phyloP scores from a whole-genome alignment of 1,139 yeast genomes.

The Taphrina sp. region DNA sequence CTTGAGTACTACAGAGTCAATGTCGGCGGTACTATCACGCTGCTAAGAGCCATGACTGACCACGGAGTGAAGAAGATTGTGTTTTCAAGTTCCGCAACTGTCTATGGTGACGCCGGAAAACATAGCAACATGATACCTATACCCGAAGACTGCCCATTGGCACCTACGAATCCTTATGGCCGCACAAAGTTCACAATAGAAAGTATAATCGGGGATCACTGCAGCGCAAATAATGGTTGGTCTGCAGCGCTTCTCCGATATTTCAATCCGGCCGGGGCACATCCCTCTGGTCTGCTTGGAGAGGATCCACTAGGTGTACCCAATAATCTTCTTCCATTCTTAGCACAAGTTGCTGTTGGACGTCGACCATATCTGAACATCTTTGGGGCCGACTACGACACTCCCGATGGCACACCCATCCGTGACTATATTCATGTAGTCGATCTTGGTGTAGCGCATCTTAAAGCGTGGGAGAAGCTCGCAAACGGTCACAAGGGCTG shows the following conservation, averaged over 20 bases:
- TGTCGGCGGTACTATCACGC: conserved; percentile 61
- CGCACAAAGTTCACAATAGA: conserved; percentile 68
- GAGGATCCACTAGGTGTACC: conserved; percentile 80
- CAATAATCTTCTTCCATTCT: conserved; percentile 69
- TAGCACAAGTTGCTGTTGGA: conserved; percentile 77
- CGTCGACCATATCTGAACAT: conserved; percentile 65
- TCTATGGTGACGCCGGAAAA: conserved; percentile 78
- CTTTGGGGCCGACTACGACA: conserved; percentile 60
- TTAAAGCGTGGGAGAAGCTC: conserved; percentile 66
- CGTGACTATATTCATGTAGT: conserved; percentile 80
- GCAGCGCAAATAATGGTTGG: conserved; percentile 54
- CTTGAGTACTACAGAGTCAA: conserved; percentile 68
- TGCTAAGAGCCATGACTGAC: conserved; percentile 56
- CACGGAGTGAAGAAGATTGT: conserved; percentile 57
- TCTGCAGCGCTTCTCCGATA: conserved; percentile 68
- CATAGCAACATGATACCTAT: conserved; percentile 73
- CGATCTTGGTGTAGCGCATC: conserved; percentile 77
- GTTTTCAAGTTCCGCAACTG: conserved; percentile 79
- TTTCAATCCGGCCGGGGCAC: conserved; percentile 84
- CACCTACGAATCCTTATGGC: conserved; percentile 77
- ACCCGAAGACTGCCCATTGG: conserved; percentile 75
- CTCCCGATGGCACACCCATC: conserved; percentile 77
- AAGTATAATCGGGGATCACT: conserved; percentile 58
- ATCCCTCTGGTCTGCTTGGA: conserved; percentile 74
- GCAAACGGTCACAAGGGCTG: conserved; percentile 50